Percentiles rank a stretch among this genome's conserved stretches.
These are phyloP conservation scores for Mycena polygramma DNA, from an alignment of 768 basidiomycete genomes.

Conservation along the genomic window DNA sequence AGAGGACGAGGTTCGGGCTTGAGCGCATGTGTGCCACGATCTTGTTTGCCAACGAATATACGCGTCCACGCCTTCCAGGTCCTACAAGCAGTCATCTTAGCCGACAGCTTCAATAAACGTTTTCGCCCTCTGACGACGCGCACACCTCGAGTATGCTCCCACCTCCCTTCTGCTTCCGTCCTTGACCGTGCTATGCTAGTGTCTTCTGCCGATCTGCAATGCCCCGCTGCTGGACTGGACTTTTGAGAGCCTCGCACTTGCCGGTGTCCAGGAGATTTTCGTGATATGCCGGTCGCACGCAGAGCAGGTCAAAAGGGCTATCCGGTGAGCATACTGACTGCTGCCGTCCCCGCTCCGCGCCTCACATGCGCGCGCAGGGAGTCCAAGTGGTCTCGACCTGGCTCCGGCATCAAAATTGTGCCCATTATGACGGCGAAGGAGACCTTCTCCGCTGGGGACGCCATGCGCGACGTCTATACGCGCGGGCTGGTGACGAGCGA, in stretches of 20 bases:
- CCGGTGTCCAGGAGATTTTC: conserved; percentile 96
- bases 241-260: conserved; percentile 93
- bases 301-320: conserved; percentile 85
- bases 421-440: conserved; percentile 90
- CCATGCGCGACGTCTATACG: conserved; percentile 94
- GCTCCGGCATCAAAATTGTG: conserved; percentile 84
- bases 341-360: conserved; percentile 24
- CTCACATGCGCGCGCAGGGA: conserved; percentile 58
- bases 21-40: conserved; percentile 10
- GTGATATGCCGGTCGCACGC: conserved; percentile 94
- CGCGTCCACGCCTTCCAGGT: conserved; percentile 44
- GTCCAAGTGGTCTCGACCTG: conserved; percentile 88
- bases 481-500: conserved; percentile 91
- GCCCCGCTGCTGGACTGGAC: conserved; percentile 96
- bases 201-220: conserved; percentile 94
- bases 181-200: conserved; percentile 59
- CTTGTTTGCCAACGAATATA: conserved; percentile 21
- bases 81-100: conserved; percentile 94
- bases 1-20: conserved; percentile 72
- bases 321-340: conserved; percentile 68
- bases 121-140: conserved; percentile 91
- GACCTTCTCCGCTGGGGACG: conserved; percentile 91
- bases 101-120: conserved; percentile 95
- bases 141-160: conserved; percentile 78
- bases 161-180: conserved; percentile 25